These are phyloP conservation scores for Alternaria novae-zelandiae DNA, from an alignment of 2,329 filamentous ascomycete species.

Conservation along the genomic window DNA sequence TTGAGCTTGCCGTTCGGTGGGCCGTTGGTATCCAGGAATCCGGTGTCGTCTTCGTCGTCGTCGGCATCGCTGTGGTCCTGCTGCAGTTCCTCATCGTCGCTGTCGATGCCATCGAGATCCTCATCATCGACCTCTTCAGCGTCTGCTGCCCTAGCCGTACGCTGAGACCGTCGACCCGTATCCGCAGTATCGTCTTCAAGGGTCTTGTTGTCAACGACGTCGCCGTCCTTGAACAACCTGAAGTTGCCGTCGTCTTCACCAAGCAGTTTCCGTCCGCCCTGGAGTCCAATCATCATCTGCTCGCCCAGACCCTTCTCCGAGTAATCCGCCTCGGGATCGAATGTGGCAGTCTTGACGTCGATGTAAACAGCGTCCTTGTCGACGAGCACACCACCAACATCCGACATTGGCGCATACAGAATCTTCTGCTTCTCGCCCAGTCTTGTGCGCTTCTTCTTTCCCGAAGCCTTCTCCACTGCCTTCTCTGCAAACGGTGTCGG, in stretches of 20 bases:
- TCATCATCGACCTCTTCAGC: constrained; percentile 59
- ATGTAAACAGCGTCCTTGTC: constrained; percentile 98
- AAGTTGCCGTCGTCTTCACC: constrained; percentile 84
- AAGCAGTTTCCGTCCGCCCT: constrained; percentile 79
- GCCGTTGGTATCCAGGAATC: constrained; percentile 49
- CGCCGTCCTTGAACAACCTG: constrained; percentile 81
- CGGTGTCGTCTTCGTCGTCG: constrained; percentile 60
- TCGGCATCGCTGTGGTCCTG: constrained; percentile 55
- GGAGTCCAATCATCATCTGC: constrained; percentile 89
- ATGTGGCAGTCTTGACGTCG: constrained; percentile 73
- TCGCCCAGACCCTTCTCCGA: constrained; percentile 89
- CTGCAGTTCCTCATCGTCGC: constrained; percentile 62
- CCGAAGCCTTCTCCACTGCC: constrained; percentile 80
- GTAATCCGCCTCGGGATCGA: constrained; percentile 67
- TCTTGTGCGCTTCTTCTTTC: constrained; percentile 79
- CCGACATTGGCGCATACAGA: constrained; percentile 96
- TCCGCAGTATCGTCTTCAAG: constrained; percentile 64
- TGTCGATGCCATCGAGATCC: constrained; percentile 55
- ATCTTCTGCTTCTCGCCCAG: constrained; percentile 97
- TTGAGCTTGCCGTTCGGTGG: constrained; percentile 47
- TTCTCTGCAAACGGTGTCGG: constrained; percentile 92
- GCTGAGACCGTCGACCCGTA: constrained; percentile 60
- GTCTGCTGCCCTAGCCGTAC: constrained; percentile 57
- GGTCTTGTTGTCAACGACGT: constrained; percentile 63
- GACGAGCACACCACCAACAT: constrained; percentile 93